Conservation (phyloP, 139 green algal species). For the Picochlorum costavermella region DNA sequence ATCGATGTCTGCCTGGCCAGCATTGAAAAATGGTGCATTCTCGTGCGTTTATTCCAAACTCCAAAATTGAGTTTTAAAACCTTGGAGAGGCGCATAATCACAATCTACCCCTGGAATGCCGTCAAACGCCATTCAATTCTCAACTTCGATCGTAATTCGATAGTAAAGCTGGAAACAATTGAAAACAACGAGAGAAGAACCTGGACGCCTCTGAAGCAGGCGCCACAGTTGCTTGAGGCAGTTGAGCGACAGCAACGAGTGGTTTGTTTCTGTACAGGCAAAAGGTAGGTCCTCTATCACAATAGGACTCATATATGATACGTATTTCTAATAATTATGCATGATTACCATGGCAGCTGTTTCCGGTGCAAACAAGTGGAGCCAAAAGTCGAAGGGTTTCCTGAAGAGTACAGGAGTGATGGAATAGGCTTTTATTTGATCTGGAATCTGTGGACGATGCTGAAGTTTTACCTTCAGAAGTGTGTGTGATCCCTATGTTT, state of each 20-base stretch:
- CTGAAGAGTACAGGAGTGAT: slow-evolving; percentile 9
- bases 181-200: neutral
- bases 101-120: too few relatives aligned
- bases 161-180: too few relatives aligned
- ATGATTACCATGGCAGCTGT: slow-evolving; percentile 15
- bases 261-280: neutral
- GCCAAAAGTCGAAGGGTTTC: slow-evolving; percentile 25
- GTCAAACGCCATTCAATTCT: too few relatives aligned
- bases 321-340: neutral
- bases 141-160: too few relatives aligned
- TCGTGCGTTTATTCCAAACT: too few relatives aligned
- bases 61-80: too few relatives aligned
- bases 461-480: slow-evolving; percentile 1
- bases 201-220: neutral
- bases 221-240: neutral
- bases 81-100: too few relatives aligned
- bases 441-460: slow-evolving; percentile 8
- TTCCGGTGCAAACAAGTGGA: slow-evolving; percentile 27
- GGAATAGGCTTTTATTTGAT: slow-evolving; percentile 1
- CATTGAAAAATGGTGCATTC: too few relatives aligned
- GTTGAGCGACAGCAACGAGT: neutral
- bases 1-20: too few relatives aligned
- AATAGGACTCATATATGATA: neutral
- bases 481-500: slow-evolving; percentile 24
- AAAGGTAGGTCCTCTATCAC: neutral